phyloP scores from a whole-genome alignment of 1,284 basidiomycete genomes.

The Cryptococcus sp. region DNA sequence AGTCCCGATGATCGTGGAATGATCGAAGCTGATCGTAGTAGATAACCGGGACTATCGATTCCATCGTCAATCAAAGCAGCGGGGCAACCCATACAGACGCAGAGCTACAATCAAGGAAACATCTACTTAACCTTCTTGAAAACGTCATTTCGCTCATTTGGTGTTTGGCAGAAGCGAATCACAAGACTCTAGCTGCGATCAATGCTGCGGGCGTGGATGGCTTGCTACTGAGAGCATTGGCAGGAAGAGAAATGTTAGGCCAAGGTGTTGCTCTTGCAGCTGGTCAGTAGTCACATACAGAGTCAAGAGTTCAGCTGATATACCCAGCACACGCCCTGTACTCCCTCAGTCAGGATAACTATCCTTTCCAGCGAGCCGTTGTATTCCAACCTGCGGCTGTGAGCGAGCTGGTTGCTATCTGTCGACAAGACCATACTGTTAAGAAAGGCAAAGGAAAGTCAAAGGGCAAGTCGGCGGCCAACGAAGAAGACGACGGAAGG shows the following conservation, averaged over 20 bases:
- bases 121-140: constrained; percentile 80
- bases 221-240: constrained; percentile 78
- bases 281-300: constrained; percentile 52
- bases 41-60: constrained; percentile 70
- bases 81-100: constrained; percentile 48
- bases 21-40: constrained; percentile 33
- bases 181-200: constrained; percentile 80
- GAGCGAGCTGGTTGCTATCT: constrained; percentile 66
- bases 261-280: constrained; percentile 68
- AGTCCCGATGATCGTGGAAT: not conserved
- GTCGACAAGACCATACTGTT: constrained; percentile 47
- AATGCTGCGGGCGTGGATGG: constrained; percentile 70
- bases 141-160: constrained; percentile 85
- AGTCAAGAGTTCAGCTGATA: not conserved
- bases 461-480: constrained; percentile 50
- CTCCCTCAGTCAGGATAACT: constrained; percentile 82
- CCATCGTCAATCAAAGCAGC: constrained; percentile 53
- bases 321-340: constrained; percentile 77
- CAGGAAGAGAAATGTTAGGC: constrained; percentile 62
- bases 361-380: constrained; percentile 60
- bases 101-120: constrained; percentile 59
- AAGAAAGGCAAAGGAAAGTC: constrained; percentile 20
- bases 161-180: constrained; percentile 79
- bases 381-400: constrained; percentile 60
- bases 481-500: constrained; percentile 36